Conservation (phyloP, 169 alveolate species). For the Babesia bovis region DNA sequence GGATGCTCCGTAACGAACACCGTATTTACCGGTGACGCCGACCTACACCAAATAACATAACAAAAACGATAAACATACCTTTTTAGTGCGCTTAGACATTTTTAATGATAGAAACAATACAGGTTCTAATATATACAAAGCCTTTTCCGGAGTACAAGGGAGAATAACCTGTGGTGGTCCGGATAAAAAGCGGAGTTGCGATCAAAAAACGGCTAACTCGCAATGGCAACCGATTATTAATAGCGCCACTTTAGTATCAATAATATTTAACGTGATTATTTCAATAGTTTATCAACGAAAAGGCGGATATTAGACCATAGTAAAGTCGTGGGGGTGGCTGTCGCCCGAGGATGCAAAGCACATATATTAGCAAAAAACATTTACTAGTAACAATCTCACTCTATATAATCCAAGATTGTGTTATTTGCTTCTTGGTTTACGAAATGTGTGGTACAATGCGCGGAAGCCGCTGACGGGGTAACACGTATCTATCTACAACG, state of each 20-base stretch:
- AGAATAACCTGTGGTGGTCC: constrained; percentile 1
- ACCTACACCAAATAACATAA: constrained; percentile 76
- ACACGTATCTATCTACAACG: no score
- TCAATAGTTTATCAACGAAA: background rate
- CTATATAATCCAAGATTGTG: no score
- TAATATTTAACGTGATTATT: background rate
- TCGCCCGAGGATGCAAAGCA: constrained; percentile 1
- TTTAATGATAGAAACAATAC: background rate
- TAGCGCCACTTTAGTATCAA: background rate
- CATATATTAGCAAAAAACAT: background rate
- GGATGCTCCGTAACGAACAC: constrained; percentile 98
- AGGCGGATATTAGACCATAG: background rate
- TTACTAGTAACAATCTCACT: background rate
- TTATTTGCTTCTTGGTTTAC: no score
- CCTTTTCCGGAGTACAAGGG: background rate
- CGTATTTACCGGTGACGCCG: constrained; percentile 97
- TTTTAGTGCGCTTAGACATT: constrained; percentile 70
- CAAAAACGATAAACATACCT: constrained; percentile 20
- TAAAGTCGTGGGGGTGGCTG: constrained; percentile 8
- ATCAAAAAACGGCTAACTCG: background rate
- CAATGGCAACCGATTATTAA: background rate
- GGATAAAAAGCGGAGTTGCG: background rate
- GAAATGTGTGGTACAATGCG: no score
- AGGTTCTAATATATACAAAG: background rate
- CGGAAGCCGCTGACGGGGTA: no score